Percentiles rank a stretch among this genome's conserved stretches.
Evolutionary conservation across 495 filamentous ascomycete species (phyloP).

Genomic region (Rostrohypoxylon terebratum): DNA sequence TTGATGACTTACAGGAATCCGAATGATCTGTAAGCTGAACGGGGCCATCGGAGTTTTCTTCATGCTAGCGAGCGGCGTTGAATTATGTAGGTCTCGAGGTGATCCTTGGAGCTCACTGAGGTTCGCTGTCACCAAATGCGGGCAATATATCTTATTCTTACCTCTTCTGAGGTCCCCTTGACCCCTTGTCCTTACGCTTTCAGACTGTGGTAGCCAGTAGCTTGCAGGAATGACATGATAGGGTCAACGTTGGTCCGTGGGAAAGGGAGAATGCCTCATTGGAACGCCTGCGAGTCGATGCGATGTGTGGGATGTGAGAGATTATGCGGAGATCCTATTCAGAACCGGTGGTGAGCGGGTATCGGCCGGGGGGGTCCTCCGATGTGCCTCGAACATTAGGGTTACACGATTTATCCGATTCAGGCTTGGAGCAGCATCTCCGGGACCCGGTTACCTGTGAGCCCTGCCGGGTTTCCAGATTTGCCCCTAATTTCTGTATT

Average conservation of each 20-base stretch:
- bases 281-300: background rate
- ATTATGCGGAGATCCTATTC: constrained; percentile 14
- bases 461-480: background rate
- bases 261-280: background rate
- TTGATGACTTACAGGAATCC: background rate
- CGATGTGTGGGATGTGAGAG: background rate
- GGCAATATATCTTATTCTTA: constrained; percentile 3
- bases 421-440: constrained; percentile 13
- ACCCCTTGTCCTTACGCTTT: background rate
- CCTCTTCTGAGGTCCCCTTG: background rate
- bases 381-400: background rate
- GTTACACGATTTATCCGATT: constrained; percentile 24
- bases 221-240: constrained; percentile 14
- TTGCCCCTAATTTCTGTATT: constrained; percentile 15
- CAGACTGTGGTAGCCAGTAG: background rate
- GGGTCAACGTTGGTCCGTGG: constrained; percentile 16
- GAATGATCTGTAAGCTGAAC: background rate
- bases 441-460: constrained; percentile 13
- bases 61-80: background rate
- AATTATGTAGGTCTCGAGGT: constrained; percentile 10
- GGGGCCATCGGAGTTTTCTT: background rate
- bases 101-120: background rate
- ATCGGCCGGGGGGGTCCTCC: constrained; percentile 1
- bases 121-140: background rate
- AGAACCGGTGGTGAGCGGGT: background rate